Conservation (phyloP, 768 basidiomycete genomes). For the Psilocybe azurescens region DNA sequence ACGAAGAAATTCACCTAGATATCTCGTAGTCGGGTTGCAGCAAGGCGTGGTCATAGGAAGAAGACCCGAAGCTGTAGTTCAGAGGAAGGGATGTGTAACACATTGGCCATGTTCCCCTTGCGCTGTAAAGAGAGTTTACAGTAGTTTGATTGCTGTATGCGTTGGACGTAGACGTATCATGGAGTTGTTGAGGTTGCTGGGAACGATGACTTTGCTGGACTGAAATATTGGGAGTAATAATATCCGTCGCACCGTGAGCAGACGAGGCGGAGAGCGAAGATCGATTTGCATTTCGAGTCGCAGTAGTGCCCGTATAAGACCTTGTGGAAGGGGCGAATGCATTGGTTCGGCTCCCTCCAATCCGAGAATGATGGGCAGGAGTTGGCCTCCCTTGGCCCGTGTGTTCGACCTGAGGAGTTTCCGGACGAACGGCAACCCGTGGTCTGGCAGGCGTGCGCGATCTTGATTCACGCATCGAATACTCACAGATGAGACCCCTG, state of each 20-base stretch:
- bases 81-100: background rate
- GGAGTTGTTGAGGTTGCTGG: background rate
- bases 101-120: background rate
- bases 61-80: background rate
- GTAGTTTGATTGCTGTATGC: background rate
- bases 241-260: background rate
- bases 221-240: background rate
- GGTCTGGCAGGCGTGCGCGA: conserved; percentile 33
- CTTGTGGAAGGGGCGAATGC: conserved; percentile 20
- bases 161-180: background rate
- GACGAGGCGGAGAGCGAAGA: background rate
- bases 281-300: background rate
- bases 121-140: background rate
- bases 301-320: background rate
- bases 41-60: background rate
- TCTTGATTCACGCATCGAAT: conserved; percentile 45
- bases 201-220: background rate
- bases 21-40: conserved; percentile 2
- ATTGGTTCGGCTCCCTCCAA: conserved; percentile 21
- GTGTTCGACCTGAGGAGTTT: conserved; percentile 14
- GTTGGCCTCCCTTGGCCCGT: conserved; percentile 17
- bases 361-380: conserved; percentile 27
- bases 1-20: background rate
- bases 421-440: background rate
- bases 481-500: conserved; percentile 57